phyloP scores from a whole-genome alignment of 1,139 yeast genomes.

The Blastobotrys raffinosifermentans region DNA sequence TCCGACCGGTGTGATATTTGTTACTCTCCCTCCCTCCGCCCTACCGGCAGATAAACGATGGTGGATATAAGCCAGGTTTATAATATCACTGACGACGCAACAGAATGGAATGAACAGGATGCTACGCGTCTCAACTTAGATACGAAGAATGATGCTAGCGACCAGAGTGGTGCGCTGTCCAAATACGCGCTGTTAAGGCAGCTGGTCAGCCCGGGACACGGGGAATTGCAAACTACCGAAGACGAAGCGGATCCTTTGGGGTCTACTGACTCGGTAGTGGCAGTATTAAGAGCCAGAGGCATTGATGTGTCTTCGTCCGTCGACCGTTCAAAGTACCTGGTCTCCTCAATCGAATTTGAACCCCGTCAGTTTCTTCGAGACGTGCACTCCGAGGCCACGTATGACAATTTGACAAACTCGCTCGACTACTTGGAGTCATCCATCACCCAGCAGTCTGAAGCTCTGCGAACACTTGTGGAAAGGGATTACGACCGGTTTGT shows the following conservation, averaged over 20 bases:
- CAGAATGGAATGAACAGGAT: slow-evolving; percentile 20
- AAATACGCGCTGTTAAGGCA: slow-evolving; percentile 25
- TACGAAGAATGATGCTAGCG: slow-evolving; percentile 5
- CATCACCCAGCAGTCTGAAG: slow-evolving; percentile 59
- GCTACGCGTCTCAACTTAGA: slow-evolving; percentile 14
- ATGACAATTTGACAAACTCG: slow-evolving; percentile 52
- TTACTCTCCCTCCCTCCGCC: no score
- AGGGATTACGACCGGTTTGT: slow-evolving; percentile 71
- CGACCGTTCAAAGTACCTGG: slow-evolving; percentile 46
- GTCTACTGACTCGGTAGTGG: slow-evolving; percentile 28
- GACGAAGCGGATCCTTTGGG: slow-evolving; percentile 39
- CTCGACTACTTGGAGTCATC: slow-evolving; percentile 54
- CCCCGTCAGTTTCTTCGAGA: slow-evolving; percentile 63
- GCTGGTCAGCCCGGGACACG: slow-evolving; percentile 20
- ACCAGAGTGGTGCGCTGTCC: slow-evolving; percentile 17
- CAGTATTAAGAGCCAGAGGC: slow-evolving; percentile 28
- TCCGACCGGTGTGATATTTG: no score
- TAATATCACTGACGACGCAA: slow-evolving; percentile 25
- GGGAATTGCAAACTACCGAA: slow-evolving; percentile 18
- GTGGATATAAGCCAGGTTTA: slow-evolving; percentile 23
- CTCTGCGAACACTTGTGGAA: slow-evolving; percentile 61
- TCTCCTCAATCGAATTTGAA: slow-evolving; percentile 68
- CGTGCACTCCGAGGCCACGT: slow-evolving; percentile 66
- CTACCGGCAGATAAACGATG: no score
- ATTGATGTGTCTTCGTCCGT: slow-evolving; percentile 25